A percentile compares a stretch with the other conserved stretches of the same genome.
Conservation (phyloP, 2,329 filamentous ascomycete species). For the Fusarium virguliforme region DNA sequence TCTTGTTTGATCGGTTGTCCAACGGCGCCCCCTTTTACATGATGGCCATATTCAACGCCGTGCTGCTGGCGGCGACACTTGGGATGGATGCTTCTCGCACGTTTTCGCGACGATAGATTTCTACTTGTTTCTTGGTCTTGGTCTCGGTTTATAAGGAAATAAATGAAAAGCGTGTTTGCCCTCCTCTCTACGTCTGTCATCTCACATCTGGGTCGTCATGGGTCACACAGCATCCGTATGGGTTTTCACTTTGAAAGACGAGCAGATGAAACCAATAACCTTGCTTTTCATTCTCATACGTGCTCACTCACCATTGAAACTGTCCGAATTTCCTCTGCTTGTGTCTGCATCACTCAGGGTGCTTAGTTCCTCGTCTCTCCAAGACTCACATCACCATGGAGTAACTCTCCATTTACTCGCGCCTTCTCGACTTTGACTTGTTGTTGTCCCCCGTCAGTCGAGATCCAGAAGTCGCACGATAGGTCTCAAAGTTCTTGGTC, state of each 20-base stretch:
- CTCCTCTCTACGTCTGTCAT: constrained; percentile 4
- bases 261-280: not conserved
- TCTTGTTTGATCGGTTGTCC: constrained; percentile 83
- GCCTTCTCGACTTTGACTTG: too few species aligned
- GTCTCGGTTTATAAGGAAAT: constrained; percentile 38
- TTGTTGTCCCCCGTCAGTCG: not conserved
- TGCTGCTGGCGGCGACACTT: constrained; percentile 74
- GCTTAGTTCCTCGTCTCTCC: not conserved
- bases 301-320: not conserved
- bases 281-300: not conserved
- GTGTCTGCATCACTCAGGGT: not conserved
- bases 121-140: not conserved
- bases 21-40: constrained; percentile 91
- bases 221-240: not conserved
- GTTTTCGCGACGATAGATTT: constrained; percentile 51
- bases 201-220: not conserved
- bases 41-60: constrained; percentile 89
- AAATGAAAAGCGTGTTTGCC: constrained; percentile 34
- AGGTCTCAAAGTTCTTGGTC: too few species aligned
- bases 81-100: constrained; percentile 65
- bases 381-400: not conserved
- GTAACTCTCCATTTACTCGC: not conserved
- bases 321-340: not conserved
- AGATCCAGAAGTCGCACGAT: not conserved
- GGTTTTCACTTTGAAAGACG: not conserved